Evolutionary conservation across 192 early-diverging fungal species (phyloP), one percentile per base, ranked within the genome.

Genomic region (Podila horticola): DNA sequence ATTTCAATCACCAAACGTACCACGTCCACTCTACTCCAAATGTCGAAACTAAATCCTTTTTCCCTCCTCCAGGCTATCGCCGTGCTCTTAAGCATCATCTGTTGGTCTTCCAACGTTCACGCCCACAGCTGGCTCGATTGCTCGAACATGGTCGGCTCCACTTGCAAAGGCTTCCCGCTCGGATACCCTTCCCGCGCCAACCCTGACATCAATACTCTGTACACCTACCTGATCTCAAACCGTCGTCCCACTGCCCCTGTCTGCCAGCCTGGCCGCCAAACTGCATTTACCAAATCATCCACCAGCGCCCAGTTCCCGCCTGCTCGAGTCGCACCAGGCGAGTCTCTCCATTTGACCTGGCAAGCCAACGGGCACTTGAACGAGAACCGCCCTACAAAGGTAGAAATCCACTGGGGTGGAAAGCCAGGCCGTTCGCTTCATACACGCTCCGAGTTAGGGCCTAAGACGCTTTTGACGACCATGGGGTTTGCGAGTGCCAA

Each of bases 51-150:
- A 45, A 2, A 17, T 15, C 13, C 41, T 3, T 45, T 45, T 12
- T 45, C 11, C 15, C 3, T 45, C 41, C 15, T 45, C 41, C 41
- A 45, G 8, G 34, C 10, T 10, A 8, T 45, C 41, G 41, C 41
- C 41, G 13, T 45, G 41, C 41, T 45, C 41, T 45, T 45, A 45
- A 17, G 41, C 41, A 45, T 61, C 13, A 20, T 61, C 29, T 30
- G 20, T 15, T 33, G 26, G 59, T 61, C 29, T 9, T 17, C 59
- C 22, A 61, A 30, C 59, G 52, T 55, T 22, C 52, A 10, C 24
- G 88, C 84, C 62, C 90, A 91, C 82, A 87, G 85, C 41, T 91
- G 90, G 90, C 71, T 89, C 19, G 90, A 91, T 70, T 90, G 88
- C 31, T 71, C 83, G 61, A 87, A 88, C 50, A 88, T 79, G 58